Evolutionary conservation across 345 rosid genomes (phyloP).

Genomic region (Eucalyptus dawsonii): DNA sequence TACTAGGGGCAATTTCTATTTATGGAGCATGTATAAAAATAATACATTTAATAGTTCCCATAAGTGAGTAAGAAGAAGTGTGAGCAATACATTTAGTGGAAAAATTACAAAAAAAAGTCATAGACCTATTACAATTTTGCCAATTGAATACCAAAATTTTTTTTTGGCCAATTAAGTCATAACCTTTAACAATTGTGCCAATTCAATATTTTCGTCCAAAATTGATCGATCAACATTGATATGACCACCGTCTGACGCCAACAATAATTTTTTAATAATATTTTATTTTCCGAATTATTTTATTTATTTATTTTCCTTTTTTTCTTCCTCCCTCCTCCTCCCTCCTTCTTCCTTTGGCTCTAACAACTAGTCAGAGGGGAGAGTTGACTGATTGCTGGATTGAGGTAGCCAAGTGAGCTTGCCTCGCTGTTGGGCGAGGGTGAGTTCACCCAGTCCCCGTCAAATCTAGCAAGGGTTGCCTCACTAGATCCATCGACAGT

Average conservation of each 20-base stretch:
- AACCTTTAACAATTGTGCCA: no score
- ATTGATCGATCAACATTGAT: rapidly evolving
- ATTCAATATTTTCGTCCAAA: rapidly evolving
- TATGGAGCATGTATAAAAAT: background rate
- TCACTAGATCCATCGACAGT: rapidly evolving
- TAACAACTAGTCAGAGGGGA: rapidly evolving
- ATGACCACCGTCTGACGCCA: rapidly evolving
- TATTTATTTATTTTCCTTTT: rapidly evolving
- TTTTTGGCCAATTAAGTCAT: rapidly evolving
- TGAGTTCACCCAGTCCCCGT: rapidly evolving
- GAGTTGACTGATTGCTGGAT: rapidly evolving
- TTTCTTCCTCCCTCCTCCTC: no score
- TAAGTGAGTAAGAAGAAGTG: no score
- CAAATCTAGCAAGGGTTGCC: rapidly evolving
- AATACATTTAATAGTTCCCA: no score
- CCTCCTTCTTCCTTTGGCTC: no score
- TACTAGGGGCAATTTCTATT: background rate
- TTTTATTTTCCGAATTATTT: no score
- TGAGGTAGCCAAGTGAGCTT: rapidly evolving
- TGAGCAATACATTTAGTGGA: background rate
- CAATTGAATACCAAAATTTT: no score
- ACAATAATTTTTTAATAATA: no score
- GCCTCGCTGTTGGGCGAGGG: no score
- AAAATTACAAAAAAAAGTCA: no score
- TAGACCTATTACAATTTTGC: rapidly evolving